Conservation (phyloP, 352 stramenopile species). For the Globisporangium polare region DNA sequence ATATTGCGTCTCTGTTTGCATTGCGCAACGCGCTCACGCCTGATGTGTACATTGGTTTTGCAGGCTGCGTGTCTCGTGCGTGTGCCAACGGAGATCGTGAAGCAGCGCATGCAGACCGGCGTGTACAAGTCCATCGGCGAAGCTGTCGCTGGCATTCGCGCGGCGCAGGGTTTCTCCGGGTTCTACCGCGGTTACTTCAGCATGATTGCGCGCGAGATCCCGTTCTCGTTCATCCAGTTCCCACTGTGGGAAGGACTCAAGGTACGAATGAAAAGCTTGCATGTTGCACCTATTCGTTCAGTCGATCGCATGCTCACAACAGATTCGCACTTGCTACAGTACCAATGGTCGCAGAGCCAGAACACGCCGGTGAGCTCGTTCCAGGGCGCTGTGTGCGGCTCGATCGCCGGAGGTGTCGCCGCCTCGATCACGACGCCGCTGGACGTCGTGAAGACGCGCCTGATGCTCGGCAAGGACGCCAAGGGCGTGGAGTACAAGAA, state of each 20-base stretch:
- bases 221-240: constrained; percentile 99
- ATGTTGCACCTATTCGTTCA: background rate
- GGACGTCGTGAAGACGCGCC: constrained; percentile 98
- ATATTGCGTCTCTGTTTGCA: no score
- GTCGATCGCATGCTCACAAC: background rate
- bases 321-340: constrained; percentile 23
- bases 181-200: constrained; percentile 98
- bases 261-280: constrained; percentile 24
- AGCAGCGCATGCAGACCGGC: constrained; percentile 98
- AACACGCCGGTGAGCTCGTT: constrained; percentile 79
- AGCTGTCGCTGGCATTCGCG: constrained; percentile 76
- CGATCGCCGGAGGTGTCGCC: constrained; percentile 92
- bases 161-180: constrained; percentile 69
- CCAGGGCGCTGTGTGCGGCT: constrained; percentile 94
- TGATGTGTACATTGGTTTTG: background rate
- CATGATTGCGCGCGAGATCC: constrained; percentile 98
- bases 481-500: constrained; percentile 91
- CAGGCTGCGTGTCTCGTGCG: constrained; percentile 95
- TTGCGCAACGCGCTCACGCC: background rate
- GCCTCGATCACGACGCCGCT: constrained; percentile 98
- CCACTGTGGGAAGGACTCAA: constrained; percentile 98
- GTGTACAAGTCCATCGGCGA: constrained; percentile 74
- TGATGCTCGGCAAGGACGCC: constrained; percentile 97
- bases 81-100: constrained; percentile 99
- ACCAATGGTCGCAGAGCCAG: constrained; percentile 78